Base-by-base conservation (phyloP, 176 grass and related monocot genomes). In the Cymbopogon citratus region DNA sequence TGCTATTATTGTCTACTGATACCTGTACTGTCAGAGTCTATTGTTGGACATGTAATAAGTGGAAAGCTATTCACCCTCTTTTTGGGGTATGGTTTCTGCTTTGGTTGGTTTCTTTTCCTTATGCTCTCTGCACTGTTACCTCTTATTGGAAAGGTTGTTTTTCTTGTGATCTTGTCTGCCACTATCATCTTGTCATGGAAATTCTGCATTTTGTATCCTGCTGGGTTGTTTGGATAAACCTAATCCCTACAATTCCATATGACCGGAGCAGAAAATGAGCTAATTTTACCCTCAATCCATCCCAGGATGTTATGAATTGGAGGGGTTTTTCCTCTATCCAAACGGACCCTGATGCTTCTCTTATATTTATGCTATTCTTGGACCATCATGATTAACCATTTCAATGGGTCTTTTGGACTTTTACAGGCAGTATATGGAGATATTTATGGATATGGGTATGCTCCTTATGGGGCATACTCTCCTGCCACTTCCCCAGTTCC, bases 361-460 rank as follows among this genome's bases (percentile, higher is more conserved):
- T 14, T 11, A 46, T 74, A 54, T 49, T 39, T 40, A 5, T 87
- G 67, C 54, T 77, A 26, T 56, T 69, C 60, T 34, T 62, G n/a
- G 5, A 45, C 60, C 51, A 62, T 21, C 11, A 74, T 6, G 40
- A 63, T 72, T 75, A 87, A 69, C 61, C 19, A 25, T 62, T 63
- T 63, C 38, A 19, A 68, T 86, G 3, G 10, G 0, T 0, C 11
- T 71, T 45, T 45, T 75, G 21, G 29, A 68, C 60, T 83, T 79
- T 28, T 8, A 15, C 88, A 98, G 95, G 88, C 90, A 79, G 84
- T 98, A 35, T 94, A 93, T 80, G 95, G 95, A 83, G 92, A 98
- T 66, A 82, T 98, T 83, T 94, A 98, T 90, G 95, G 95, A 77
- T 94, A 98, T 84, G 95, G 95, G 80, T 98, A 98, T 87, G 86